phyloP scores from a whole-genome alignment of 495 filamentous ascomycete species.

The Usnea hakonensis region DNA sequence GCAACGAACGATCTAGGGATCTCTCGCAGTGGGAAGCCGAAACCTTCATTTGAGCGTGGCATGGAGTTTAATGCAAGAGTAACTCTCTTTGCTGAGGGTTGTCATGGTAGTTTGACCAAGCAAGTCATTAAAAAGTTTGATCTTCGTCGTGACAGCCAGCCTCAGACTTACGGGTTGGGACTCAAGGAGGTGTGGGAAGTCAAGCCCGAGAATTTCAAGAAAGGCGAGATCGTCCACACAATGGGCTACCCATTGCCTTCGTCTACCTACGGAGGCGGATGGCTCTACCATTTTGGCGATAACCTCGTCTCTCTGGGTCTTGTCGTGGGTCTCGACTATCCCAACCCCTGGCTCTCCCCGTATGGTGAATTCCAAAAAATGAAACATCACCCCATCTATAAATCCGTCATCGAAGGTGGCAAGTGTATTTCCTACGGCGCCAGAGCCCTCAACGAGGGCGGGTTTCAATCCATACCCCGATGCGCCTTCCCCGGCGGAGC shows the following conservation, averaged over 20 bases:
- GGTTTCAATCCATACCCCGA: slow-evolving; percentile 95
- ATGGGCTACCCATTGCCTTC: slow-evolving; percentile 86
- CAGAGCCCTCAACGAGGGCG: slow-evolving; percentile 87
- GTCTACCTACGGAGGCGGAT: slow-evolving; percentile 92
- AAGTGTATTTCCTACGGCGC: slow-evolving; percentile 98
- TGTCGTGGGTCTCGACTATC: slow-evolving; percentile 91
- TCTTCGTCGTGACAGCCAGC: slow-evolving; percentile 77
- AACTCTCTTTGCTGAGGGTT: slow-evolving; percentile 93
- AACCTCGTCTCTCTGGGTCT: slow-evolving; percentile 92
- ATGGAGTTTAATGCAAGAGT: slow-evolving; percentile 98
- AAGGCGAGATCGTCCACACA: slow-evolving; percentile 79
- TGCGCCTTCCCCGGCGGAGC: slow-evolving; percentile 94
- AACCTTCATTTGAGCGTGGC: slow-evolving; percentile 85
- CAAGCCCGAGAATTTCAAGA: slow-evolving; percentile 81
- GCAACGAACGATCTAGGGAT: slow-evolving; percentile 94
- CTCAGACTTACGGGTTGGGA: slow-evolving; percentile 90
- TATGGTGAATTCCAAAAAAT: slow-evolving; percentile 98
- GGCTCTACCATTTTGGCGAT: slow-evolving; percentile 98
- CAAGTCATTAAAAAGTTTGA: slow-evolving; percentile 94
- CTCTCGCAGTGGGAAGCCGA: slow-evolving; percentile 70
- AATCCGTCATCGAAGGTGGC: slow-evolving; percentile 73
- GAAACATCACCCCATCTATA: slow-evolving; percentile 92
- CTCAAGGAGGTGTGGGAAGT: slow-evolving; percentile 98
- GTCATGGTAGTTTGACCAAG: slow-evolving; percentile 93
- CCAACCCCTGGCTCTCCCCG: slow-evolving; percentile 92